Base-by-base conservation (phyloP, 2,329 filamentous ascomycete species). In the Gnomoniopsis sp. region DNA sequence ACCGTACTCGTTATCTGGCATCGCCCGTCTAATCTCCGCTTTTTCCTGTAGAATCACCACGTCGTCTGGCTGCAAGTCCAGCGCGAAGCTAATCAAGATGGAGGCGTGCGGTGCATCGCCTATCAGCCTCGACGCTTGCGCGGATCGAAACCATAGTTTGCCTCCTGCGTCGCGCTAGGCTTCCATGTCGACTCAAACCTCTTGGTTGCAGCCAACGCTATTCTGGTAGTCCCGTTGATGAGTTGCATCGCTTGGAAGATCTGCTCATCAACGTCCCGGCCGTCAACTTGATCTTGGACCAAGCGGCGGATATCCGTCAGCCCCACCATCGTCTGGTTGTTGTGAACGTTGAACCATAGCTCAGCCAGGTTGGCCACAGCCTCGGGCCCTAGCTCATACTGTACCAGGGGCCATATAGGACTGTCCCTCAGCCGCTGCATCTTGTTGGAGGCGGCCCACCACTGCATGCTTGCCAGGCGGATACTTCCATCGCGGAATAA, bases 101-200 rank as follows among this genome's bases (percentile, higher is more conserved):
- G 50, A 34, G 2, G 55, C 54, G 2, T 22, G n/a, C 6, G 33
- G 8, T 36, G 51, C 15, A 12, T 57, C 43, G n/a, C 54, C 54
- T 7, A 51, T 10, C 4, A 60, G 36, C n/a, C 54, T 44, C 8
- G 30, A 44, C 14, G 56, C 56, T 23, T 57, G 52, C 19, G 58
- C 55, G 3, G n/a, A 11, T 17, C 55, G 51, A 48, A 58, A 60
- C 3, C 19, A 43, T 11, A 58, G 34, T 60, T 54, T 2, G 55
- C 58, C 58, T 26, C 36, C 30, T 60, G 55, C 19, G 48, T 21
- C 22, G 41, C 14, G n/a, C 21, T 57, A 2, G 58, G 58, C 22
- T 17, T 17, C 58, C 54, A 60, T 15, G 30, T 11, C 8, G 49
- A 21, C 15, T 33, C 47, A 14, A 60, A 49, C 10, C 12, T 14